Evolutionary conservation across 148 eudicot genomes (phyloP).

Genomic region (Chenopodium quinoa): DNA sequence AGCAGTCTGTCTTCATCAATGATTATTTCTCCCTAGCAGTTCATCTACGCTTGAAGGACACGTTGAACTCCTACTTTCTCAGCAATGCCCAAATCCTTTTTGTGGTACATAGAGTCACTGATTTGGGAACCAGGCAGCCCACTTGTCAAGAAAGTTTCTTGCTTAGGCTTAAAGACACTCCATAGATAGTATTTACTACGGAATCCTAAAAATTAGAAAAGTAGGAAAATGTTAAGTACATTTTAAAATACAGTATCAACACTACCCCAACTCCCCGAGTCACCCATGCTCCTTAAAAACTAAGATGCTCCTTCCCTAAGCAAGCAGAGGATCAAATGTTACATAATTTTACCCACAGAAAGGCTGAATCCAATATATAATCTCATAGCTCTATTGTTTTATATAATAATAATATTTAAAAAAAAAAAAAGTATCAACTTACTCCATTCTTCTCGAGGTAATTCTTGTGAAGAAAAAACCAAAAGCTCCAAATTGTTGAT

Average conservation of each 20-base stretch:
- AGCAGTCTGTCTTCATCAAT: too few species aligned
- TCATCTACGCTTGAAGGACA: conserved; percentile 6
- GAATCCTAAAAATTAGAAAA: conserved; percentile 26
- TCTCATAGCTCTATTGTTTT: too few species aligned
- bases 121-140: background rate
- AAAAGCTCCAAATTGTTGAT: conserved; percentile 35
- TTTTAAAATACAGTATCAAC: background rate
- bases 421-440: conserved; percentile 20
- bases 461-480: conserved; percentile 33
- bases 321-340: too few species aligned
- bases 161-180: conserved; percentile 29
- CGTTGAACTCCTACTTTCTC: background rate
- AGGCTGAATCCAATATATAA: background rate
- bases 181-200: conserved; percentile 32
- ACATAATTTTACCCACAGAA: background rate
- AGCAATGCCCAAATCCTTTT: background rate
- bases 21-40: too few species aligned
- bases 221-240: background rate
- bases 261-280: background rate
- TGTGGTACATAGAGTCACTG: background rate
- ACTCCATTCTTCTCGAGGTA: conserved; percentile 38
- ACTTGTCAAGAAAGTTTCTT: conserved; percentile 3
- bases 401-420: background rate
- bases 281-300: background rate
- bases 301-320: background rate